Percentiles rank a stretch among this genome's conserved stretches.
phyloP scores from a whole-genome alignment of 2,329 filamentous ascomycete genomes.

The Xylaria sp. region DNA sequence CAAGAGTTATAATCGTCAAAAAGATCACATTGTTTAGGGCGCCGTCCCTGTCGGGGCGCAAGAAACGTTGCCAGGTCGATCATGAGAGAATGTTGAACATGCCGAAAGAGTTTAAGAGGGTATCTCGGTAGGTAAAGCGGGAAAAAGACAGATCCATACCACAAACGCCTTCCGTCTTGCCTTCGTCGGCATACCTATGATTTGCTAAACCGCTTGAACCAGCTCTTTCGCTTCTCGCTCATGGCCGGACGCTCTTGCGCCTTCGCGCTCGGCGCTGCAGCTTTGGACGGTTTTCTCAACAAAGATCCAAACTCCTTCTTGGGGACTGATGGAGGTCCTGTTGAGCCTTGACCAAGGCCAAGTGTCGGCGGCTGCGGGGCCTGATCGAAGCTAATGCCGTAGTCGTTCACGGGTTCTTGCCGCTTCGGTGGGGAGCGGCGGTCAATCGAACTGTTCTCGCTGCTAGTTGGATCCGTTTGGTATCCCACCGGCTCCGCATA shows the following conservation, averaged over 20 bases:
- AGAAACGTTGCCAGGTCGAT: conserved; percentile 8
- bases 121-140: conserved; percentile 21
- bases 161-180: conserved; percentile 10
- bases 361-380: conserved; percentile 46
- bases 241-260: conserved; percentile 37
- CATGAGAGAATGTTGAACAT: conserved; percentile 14
- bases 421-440: conserved; percentile 63
- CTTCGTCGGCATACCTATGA: conserved; percentile 32
- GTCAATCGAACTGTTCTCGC: conserved; percentile 90
- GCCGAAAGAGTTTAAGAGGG: conserved; percentile 20
- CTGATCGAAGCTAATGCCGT: conserved; percentile 63
- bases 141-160: conserved; percentile 19
- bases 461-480: conserved; percentile 82
- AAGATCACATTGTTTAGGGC: conserved; percentile 8
- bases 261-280: conserved; percentile 22
- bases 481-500: conserved; percentile 76
- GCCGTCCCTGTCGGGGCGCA: conserved; percentile 7
- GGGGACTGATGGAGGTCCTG: conserved; percentile 36
- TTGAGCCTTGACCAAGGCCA: conserved; percentile 22
- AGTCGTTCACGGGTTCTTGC: conserved; percentile 60
- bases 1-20: conserved; percentile 14
- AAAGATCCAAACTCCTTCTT: conserved; percentile 36
- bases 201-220: conserved; percentile 85
- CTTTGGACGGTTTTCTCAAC: conserved; percentile 35
- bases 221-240: conserved; percentile 82